Evolutionary conservation across 768 basidiomycete species (phyloP), one percentile per base, ranked within the genome.

Genomic region (Leccinellum rugosiceps): DNA sequence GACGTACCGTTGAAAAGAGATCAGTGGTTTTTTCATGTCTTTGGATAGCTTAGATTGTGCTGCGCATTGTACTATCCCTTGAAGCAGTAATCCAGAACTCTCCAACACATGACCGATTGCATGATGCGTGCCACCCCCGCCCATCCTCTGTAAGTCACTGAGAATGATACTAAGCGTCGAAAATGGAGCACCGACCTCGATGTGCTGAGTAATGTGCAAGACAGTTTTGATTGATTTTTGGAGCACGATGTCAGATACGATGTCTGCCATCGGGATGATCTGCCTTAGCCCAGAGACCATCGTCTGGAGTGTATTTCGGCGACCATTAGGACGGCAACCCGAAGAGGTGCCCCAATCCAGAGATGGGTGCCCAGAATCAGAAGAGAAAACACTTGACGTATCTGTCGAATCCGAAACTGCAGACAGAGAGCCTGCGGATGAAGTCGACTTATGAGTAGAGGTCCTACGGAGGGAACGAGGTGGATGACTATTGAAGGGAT

Each of bases 41-140:
- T 0, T 49, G 17, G 61, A 41, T 1, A 63, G 2, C 14, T 43
- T 26, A 4, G 44, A 43, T 14, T 13, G 9, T 41, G 25, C 30
- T 14, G 31, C 54, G 14, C 45, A 45, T 32, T 28, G 52, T 0
- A 49, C 38, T 9, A 63, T 65, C 19, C 55, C 60, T 0, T 65
- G 44, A 8, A 65, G 57, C 13, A 65, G 14, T 52, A 54, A 59
- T 10, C 57, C 64, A 25, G 64, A 58, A 17, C 32, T 23, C 34
- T 65, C 60, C 6, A 65, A 21, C 17, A 65, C 55, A 28, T 59
- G 55, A 17, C 15, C 21, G 14, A 59, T 63, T n/a, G 46, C 38
- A 34, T 65, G 64, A 31, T 65, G 64, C 5, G 45, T 32, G 3
- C 64, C 64, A 0, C 47, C 53, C 50, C 62, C 58, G 19, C 30